Percentiles rank a stretch among this genome's conserved stretches.
Conservation (phyloP, 1,139 yeast genomes). For the Hansenula lynferdii region DNA sequence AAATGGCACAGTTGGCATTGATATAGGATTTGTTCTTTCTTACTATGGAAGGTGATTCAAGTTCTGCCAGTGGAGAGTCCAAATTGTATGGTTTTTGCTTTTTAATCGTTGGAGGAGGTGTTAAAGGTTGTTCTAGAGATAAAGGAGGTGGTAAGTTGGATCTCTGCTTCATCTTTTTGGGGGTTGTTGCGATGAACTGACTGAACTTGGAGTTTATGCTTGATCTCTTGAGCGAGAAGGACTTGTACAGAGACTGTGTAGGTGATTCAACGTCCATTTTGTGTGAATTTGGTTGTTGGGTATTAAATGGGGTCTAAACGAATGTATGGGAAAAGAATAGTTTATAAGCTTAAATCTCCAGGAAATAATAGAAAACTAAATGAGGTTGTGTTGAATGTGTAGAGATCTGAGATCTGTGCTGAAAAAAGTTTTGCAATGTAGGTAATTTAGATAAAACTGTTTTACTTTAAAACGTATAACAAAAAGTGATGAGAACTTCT, state of each 20-base stretch:
- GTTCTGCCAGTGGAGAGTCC: constrained; percentile 6
- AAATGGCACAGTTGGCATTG: constrained; percentile 27
- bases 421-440: too few relatives aligned
- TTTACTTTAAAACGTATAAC: too few relatives aligned
- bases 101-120: constrained; percentile 20
- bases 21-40: constrained; percentile 15
- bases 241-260: neutral
- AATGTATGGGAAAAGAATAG: too few relatives aligned
- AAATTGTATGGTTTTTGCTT: too few relatives aligned
- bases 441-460: too few relatives aligned
- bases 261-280: neutral
- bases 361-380: too few relatives aligned
- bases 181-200: constrained; percentile 5
- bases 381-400: too few relatives aligned
- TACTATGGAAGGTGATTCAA: neutral
- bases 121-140: constrained; percentile 12
- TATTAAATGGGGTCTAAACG: too few relatives aligned
- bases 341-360: too few relatives aligned
- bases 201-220: neutral
- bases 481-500: too few relatives aligned
- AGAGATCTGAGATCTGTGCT: too few relatives aligned
- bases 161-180: constrained; percentile 15
- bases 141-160: constrained; percentile 21
- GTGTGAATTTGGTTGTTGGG: too few relatives aligned
- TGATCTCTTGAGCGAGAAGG: neutral